Conservation (phyloP, 2,329 filamentous ascomycete species). For the Tetracladium maxilliforme region DNA sequence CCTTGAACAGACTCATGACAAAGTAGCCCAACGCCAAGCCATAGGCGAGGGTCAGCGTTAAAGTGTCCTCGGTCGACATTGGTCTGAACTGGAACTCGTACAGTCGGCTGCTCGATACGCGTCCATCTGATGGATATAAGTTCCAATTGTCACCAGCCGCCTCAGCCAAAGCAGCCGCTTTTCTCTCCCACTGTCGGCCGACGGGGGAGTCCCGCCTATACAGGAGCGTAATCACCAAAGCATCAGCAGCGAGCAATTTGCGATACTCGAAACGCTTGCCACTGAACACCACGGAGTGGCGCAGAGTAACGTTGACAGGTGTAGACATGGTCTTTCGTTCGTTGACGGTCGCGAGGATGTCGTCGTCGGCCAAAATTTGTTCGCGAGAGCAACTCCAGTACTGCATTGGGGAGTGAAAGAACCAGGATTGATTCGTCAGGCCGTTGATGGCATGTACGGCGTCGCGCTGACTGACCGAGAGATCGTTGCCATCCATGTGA, state of each 20-base stretch:
- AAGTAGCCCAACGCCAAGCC: constrained; percentile 49
- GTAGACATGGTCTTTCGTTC: constrained; percentile 44
- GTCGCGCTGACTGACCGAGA: constrained; percentile 32
- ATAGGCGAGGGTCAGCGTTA: constrained; percentile 52
- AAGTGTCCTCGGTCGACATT: constrained; percentile 50
- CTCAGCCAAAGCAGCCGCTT: constrained; percentile 34
- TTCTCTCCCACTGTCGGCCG: constrained; percentile 49
- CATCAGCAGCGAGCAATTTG: constrained; percentile 56
- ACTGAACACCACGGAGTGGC: constrained; percentile 68
- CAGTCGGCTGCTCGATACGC: constrained; percentile 38
- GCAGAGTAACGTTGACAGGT: constrained; percentile 57
- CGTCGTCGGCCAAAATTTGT: constrained; percentile 39
- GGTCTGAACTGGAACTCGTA: constrained; percentile 72
- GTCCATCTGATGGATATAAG: constrained; percentile 46
- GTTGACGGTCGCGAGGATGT: constrained; percentile 59
- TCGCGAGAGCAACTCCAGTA: constrained; percentile 61
- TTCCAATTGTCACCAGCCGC: constrained; percentile 38
- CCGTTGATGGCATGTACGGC: constrained; percentile 43
- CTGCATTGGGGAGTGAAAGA: constrained; percentile 69
- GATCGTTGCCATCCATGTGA: constrained; percentile 13
- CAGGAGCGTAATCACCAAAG: constrained; percentile 63
- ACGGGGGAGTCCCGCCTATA: constrained; percentile 51
- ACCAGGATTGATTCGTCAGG: constrained; percentile 51
- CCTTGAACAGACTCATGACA: constrained; percentile 47
- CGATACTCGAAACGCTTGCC: constrained; percentile 63